Evolutionary conservation across 345 rosid species (phyloP), one percentile per base, ranked within the genome.

Genomic region (Draba incana): DNA sequence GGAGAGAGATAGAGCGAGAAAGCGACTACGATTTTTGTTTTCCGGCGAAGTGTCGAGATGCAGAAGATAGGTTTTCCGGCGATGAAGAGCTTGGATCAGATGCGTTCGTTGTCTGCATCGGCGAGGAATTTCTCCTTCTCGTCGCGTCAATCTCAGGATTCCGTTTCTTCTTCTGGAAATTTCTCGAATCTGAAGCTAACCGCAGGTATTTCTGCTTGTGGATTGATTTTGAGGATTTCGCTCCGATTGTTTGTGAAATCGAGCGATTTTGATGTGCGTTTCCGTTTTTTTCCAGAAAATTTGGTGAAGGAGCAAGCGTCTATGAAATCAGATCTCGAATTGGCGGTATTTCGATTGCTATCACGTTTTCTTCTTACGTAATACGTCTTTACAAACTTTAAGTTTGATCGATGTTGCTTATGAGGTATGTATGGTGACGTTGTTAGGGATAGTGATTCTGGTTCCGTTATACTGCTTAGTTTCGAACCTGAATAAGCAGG

Each of bases 121-220:
- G 67, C 88, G 71, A 92, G 81, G 81, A 69, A 60, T 73, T 62
- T 79, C 72, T 70, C 97, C 23, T 71, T 79, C 76, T 52, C 88
- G 67, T 76, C 85, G 35, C 88, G 90, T 64, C 69, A 80, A 2
- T 66, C 88, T 30, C 65, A 83, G 30, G 88, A 86, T 43, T 83
- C 89, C 37, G 47, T 53, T 46, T 61, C 92, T 35, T 2, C 39
- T 10, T 75, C 78, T 16, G 94, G 96, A 10, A 84, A 86, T 69
- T 93, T 93, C 78, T 78, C 86, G 28, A 88, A 85, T 71, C 66
- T 86, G 82, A 90, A 93, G 84, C 75, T 90, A 37, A 84, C 96
- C 13, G 98, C 97, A 83, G 98, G 98, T 92, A 41, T 25, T 37
- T 20, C 15, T 8, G 37, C 4, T 25, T 56, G 27, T 23, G 24